phyloP scores from a whole-genome alignment of 495 filamentous ascomycete species.

The Penicillium ucsense region DNA sequence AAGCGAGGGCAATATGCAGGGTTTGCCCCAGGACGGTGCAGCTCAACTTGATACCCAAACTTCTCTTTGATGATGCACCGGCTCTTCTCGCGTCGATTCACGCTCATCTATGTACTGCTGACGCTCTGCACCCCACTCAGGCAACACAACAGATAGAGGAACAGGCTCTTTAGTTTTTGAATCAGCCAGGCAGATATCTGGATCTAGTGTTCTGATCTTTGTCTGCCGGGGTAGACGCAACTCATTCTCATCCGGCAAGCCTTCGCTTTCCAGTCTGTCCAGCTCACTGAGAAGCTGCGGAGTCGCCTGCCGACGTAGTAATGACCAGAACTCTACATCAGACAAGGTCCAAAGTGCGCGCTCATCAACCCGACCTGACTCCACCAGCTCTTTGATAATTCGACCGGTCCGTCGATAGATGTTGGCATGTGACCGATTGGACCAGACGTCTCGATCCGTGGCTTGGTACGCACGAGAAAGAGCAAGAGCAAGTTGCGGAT shows the following conservation, averaged over 20 bases:
- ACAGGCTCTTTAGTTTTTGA: conserved; percentile 2
- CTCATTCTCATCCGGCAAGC: conserved; percentile 17
- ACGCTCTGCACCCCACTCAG: conserved; percentile 23
- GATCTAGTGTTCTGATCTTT: conserved; percentile 32
- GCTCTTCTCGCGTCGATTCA: not conserved
- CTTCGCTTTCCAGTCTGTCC: conserved; percentile 22
- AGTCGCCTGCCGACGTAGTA: conserved; percentile 18
- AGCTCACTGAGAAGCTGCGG: conserved; percentile 15
- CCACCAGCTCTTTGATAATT: conserved; percentile 22
- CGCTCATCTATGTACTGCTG: conserved; percentile 22
- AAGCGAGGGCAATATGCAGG: too few species aligned
- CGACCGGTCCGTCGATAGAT: conserved; percentile 24
- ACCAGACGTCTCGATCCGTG: conserved; percentile 29
- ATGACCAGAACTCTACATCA: conserved; percentile 28
- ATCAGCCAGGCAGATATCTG: conserved; percentile 18
- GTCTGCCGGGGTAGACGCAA: conserved; percentile 17
- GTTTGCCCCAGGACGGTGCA: too few species aligned
- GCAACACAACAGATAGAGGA: conserved; percentile 22
- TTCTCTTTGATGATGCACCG: too few species aligned
- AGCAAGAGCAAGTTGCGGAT: conserved; percentile 18
- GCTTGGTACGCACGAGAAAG: conserved; percentile 25
- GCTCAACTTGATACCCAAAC: too few species aligned
- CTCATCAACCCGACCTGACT: conserved; percentile 15
- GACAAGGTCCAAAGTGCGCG: conserved; percentile 26
- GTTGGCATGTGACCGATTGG: conserved; percentile 21